These are phyloP conservation scores for Hygrophila difformis DNA, from an alignment of 257 asterid genomes.

Conservation along the genomic window DNA sequence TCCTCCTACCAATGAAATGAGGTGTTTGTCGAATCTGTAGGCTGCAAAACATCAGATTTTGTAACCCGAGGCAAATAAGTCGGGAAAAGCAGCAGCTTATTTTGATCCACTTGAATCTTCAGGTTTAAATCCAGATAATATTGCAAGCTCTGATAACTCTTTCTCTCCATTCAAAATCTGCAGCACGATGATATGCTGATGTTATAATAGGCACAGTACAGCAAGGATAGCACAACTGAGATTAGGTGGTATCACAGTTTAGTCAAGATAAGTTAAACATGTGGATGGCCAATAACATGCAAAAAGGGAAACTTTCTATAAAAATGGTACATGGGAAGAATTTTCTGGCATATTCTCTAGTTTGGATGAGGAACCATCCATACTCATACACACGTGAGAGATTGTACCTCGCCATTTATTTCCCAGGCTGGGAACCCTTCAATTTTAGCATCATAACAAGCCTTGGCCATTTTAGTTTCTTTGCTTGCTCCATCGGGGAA, in stretches of 20 bases:
- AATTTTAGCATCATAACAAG: slow-evolving; percentile 57
- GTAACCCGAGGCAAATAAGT: background rate
- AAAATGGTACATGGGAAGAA: background rate
- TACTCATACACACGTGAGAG: background rate
- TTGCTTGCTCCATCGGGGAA: slow-evolving; percentile 73
- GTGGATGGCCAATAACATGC: no score
- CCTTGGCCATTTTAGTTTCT: slow-evolving; percentile 67
- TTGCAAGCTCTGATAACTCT: slow-evolving; percentile 76
- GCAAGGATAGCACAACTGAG: background rate
- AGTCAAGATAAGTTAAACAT: no score
- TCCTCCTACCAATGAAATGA: no score
- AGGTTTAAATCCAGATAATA: slow-evolving; percentile 48
- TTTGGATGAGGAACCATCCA: background rate
- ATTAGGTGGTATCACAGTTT: no score
- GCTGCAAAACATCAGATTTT: no score
- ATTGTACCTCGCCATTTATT: slow-evolving; percentile 71
- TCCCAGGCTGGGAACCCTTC: slow-evolving; percentile 95
- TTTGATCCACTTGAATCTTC: slow-evolving; percentile 42
- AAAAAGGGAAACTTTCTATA: background rate
- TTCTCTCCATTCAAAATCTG: slow-evolving; percentile 85
- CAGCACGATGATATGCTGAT: slow-evolving; percentile 13
- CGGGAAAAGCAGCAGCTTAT: slow-evolving; percentile 8
- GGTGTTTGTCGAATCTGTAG: no score
- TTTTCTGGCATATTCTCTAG: no score
- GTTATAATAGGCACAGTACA: background rate